Evolutionary conservation across 345 rosid species (phyloP).

Genomic region (Hibiscus syriacus): DNA sequence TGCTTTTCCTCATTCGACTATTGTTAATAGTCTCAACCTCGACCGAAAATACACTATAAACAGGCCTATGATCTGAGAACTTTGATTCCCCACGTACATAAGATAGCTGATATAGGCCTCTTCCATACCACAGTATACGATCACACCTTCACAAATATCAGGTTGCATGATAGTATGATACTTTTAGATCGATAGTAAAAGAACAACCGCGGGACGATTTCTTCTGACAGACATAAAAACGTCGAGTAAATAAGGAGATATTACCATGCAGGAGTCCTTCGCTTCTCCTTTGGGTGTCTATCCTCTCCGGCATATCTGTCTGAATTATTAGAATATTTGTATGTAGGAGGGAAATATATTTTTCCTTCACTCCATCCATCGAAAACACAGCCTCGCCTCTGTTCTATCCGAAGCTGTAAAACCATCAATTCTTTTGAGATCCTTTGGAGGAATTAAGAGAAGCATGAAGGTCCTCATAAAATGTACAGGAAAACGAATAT

Average conservation of each 20-base stretch:
- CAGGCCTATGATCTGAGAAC: constrained; percentile 98
- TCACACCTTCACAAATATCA: constrained; percentile 68
- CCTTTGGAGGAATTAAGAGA: background rate
- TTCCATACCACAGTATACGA: constrained; percentile 91
- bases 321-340: constrained; percentile 94
- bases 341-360: constrained; percentile 95
- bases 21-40: constrained; percentile 76
- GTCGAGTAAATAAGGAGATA: background rate
- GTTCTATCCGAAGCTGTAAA: constrained; percentile 75
- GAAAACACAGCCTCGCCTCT: constrained; percentile 65
- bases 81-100: constrained; percentile 95
- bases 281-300: constrained; percentile 73
- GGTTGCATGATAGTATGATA: background rate
- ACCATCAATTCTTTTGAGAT: constrained; percentile 10
- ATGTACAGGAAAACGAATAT: background rate
- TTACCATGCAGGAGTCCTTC: constrained; percentile 99
- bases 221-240: background rate
- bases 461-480: background rate
- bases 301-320: constrained; percentile 89
- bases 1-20: constrained; percentile 57
- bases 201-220: background rate
- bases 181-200: background rate
- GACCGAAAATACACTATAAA: constrained; percentile 68
- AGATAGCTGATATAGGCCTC: constrained; percentile 74
- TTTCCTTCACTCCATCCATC: constrained; percentile 93